Evolutionary conservation across 2,329 filamentous ascomycete genomes (phyloP), one percentile per base, ranked within the genome.

Genomic region (Colletotrichum magnum): DNA sequence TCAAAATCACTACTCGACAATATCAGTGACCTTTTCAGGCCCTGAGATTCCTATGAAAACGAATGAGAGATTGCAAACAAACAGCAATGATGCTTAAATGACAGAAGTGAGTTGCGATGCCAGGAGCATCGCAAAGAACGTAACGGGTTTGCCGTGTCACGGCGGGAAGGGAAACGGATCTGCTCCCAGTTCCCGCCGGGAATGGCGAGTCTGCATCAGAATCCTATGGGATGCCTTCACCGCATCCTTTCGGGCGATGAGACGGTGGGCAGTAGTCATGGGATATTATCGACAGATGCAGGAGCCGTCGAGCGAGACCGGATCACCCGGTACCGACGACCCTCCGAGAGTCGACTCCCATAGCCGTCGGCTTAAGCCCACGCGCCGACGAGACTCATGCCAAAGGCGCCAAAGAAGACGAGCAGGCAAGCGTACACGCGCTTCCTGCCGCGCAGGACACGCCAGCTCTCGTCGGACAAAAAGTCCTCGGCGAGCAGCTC

Each of bases 401-500:
- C 82, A 68, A 89, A 87, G 13, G 89, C 89, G 2, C 89, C 89
- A 10, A 82, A 75, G 70, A 90, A 86, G 15, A 91, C 88, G 59
- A 90, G 77, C 26, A 88, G 63, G 71, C 87, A 90, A 2, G 89
- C 89, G 62, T 80, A 79, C 26, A 89, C 80, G 32, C 89, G 83
- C 68, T 82, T 83, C 71, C 79, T 84, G 1, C 89, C 88, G 2
- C 84, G 82, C 16, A 91, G 80, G 53, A 85, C 77, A 53, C 81
- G 81, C 88, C 88, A 90, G 77, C 88, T 90, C 75, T 89, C 86
- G 51, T 91, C 89, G 69, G 87, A 89, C 41, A 92, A 76, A 72
- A 93, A 93, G 73, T 94, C 92, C 75, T 93, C 91, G 0, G 90
- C 90, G 61, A 94, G 82, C 56, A 94, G 84, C 78, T 94, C 91